Evolutionary conservation across 768 basidiomycete species (phyloP), one percentile per base, ranked within the genome.

Genomic region (Lactarius evosmus): DNA sequence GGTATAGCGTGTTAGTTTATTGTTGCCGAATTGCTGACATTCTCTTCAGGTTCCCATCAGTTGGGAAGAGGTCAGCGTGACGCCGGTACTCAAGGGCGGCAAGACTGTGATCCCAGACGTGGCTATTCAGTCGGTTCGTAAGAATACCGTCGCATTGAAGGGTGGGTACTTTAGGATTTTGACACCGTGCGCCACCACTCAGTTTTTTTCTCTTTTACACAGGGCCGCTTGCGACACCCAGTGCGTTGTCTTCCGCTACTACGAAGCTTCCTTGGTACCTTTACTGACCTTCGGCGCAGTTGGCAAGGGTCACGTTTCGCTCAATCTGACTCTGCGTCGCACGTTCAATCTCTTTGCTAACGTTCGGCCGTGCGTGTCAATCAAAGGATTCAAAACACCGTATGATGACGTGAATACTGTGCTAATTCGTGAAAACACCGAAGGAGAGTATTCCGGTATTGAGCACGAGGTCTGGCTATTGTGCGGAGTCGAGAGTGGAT

Each of bases 281-380:
- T 62, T 60, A 73, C 59, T 36, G 49, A 63, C 17, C 25, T 16
- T 36, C 44, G n/a, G 32, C 58, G 25, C 70, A 97, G 95, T 98
- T 75, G 96, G 96, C 71, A 98, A 98, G 82, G 96, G 96, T 32
- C 96, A 98, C 75, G 96, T 98, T 58, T 99, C 97, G 49, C 81
- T 99, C 67, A 99, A 99, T 79, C 79, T 99, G 78, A 98, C 95
- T 25, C 84, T 99, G 62, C 89, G 97, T 67, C 85, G 97, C 70
- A 98, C 96, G 0, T 99, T 99, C 82, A 94, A 94, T 75, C 86
- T 99, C 58, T 99, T 98, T 74, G 97, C 97, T 73, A 98, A 98
- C 74, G 97, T 98, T 71, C 88, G 97, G 64, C 97, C 97, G 38
- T 99, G 97, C 74, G 85, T 85, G 32, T 98, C 95, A 32, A 93